Conservation (phyloP, 2,329 filamentous ascomycete species). For the Teratosphaeria gauchensis region DNA sequence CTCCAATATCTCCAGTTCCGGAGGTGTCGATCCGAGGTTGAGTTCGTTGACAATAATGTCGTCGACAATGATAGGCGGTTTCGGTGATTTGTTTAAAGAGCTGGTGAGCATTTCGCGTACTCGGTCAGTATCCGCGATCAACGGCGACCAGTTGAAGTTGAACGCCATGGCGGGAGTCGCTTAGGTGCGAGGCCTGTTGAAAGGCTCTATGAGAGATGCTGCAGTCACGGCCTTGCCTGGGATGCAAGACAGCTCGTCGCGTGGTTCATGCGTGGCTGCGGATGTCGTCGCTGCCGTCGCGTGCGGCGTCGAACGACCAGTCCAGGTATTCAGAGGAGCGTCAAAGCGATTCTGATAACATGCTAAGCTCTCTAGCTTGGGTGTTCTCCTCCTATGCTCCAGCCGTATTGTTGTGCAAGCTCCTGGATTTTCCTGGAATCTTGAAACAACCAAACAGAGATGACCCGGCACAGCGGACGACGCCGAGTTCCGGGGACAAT, state of each 20-base stretch:
- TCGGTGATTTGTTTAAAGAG: constrained; percentile 93
- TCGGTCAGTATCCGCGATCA: constrained; percentile 86
- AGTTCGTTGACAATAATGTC: constrained; percentile 97
- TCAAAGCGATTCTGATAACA: background rate
- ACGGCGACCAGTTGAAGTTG: constrained; percentile 99
- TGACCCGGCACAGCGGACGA: background rate
- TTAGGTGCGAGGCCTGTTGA: constrained; percentile 5
- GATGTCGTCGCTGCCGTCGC: background rate
- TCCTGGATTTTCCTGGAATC: background rate
- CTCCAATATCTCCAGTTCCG: constrained; percentile 92
- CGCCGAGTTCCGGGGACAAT: background rate
- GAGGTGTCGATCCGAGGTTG: constrained; percentile 88
- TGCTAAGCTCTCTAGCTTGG: background rate
- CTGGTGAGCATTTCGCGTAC: constrained; percentile 90
- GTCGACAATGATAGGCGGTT: constrained; percentile 97
- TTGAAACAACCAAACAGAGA: background rate
- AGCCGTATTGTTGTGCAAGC: background rate
- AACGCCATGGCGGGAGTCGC: constrained; percentile 65
- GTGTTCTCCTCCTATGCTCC: background rate
- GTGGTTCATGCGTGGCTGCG: constrained; percentile 8
- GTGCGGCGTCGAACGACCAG: background rate
- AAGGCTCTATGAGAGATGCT: background rate
- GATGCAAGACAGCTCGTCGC: constrained; percentile 15
- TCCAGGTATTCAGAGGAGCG: background rate
- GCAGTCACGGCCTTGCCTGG: constrained; percentile 10